Conservation (phyloP, 805 yeast genomes). For the Starmerella bacillaris region DNA sequence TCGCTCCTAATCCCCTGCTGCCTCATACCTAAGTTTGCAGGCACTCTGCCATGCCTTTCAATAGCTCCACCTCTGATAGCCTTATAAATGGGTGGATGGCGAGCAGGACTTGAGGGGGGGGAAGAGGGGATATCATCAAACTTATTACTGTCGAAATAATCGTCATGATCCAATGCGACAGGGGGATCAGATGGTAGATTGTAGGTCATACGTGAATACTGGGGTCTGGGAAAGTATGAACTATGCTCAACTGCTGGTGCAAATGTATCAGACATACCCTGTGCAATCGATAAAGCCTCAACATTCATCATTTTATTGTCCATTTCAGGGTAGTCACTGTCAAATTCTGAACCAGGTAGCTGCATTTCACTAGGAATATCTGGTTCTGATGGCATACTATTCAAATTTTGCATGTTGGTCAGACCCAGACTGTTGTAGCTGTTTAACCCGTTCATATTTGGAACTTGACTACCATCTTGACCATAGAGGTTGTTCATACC, state of each 20-base stretch:
- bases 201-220: neutral
- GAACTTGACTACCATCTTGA: too few species aligned
- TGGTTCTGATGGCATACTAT: too few species aligned
- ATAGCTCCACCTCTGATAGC: too few species aligned
- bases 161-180: neutral
- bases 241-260: neutral
- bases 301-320: neutral
- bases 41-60: too few species aligned
- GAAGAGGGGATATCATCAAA: slow-evolving; percentile 16
- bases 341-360: neutral
- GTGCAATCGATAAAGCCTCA: neutral
- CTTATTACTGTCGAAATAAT: slow-evolving; percentile 1
- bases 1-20: too few species aligned
- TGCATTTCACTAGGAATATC: neutral
- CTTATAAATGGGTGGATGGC: slow-evolving; percentile 1
- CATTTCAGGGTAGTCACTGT: neutral
- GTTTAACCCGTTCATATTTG: too few species aligned
- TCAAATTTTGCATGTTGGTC: too few species aligned
- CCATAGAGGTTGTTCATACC: too few species aligned
- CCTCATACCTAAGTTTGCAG: too few species aligned
- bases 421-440: too few species aligned
- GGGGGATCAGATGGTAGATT: neutral
- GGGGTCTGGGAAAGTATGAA: neutral
- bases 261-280: neutral
- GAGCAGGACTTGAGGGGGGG: slow-evolving; percentile 16